Evolutionary conservation across 352 stramenopile genomes (phyloP), one percentile per base, ranked within the genome.

Genomic region (Globisporangium nunn): DNA sequence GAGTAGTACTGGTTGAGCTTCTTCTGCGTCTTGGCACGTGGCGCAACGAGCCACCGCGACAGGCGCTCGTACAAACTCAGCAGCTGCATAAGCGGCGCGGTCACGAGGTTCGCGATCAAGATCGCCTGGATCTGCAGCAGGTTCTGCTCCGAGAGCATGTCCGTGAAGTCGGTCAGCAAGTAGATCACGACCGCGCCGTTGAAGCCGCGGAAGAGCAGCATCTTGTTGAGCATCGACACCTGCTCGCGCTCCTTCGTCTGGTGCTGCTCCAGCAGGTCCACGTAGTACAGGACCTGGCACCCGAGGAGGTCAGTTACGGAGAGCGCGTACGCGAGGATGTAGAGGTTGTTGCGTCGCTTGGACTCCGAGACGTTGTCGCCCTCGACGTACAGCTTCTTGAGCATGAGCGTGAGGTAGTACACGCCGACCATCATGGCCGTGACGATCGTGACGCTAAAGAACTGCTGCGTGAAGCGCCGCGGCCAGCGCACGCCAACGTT

Each of bases 1-100:
- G 72, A 81, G 64, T 91, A 92, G 62, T 84, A 87, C 45, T 70
- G 67, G 58, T 93, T 91, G 41, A 91, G 71, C 58, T 88, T 86
- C 45, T 70, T 77, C 64, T 93, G 84, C 0, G 74, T 88, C 62
- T 85, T 85, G 35, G 75, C 67, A 45, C 72, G 71, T 17, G 70
- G 75, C 0, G 65, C 74, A 18, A 78, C 78, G 14, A 71, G 62
- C 58, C 62, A 77, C 4, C 67, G 68, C 64, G 68, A 67, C 40
- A 81, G 68, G 47, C 71, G 78, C 23, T 77, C 67, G 50, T 76
- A 81, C 7, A 80, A 60, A 47, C 74, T 80, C 35, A 90, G 51
- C 3, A 92, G 66, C 51, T 86, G 78, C 6, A 92, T 54, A 30
- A 86, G 49, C 0, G 81, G 81, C n/a, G 74, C 80, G 4, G 77